Evolutionary conservation across 495 filamentous ascomycete genomes (phyloP).

Genomic region (Clohesyomyces aquaticus): DNA sequence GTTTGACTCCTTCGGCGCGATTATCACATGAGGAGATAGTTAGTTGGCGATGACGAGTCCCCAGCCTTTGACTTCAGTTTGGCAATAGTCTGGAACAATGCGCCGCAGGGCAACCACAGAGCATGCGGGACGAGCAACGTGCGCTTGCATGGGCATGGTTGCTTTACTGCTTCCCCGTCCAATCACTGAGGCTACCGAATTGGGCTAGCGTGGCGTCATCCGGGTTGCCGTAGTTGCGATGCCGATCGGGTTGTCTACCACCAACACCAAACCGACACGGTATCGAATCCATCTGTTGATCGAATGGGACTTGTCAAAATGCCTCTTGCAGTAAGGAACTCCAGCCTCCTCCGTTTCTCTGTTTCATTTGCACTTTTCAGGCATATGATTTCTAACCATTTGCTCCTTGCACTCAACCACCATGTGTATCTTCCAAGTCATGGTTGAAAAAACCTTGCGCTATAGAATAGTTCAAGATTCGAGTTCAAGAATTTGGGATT

Average conservation of each 20-base stretch:
- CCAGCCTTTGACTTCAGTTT: too few species aligned
- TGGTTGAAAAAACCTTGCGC: too few species aligned
- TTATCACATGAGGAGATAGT: not conserved
- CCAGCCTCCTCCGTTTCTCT: not conserved
- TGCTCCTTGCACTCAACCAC: too few species aligned
- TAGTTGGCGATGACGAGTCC: too few species aligned
- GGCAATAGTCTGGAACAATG: too few species aligned
- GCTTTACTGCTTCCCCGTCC: not conserved
- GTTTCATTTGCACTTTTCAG: not conserved
- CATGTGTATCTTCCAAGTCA: too few species aligned
- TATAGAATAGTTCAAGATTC: too few species aligned
- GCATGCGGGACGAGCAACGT: not conserved
- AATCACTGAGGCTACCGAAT: not conserved
- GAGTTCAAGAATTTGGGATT: too few species aligned
- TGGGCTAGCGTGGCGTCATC: not conserved
- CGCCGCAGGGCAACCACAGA: not conserved
- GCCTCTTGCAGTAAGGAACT: conserved; percentile 42
- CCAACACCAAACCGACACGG: not conserved
- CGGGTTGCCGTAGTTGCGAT: not conserved
- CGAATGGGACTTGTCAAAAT: conserved; percentile 35
- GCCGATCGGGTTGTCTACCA: not conserved
- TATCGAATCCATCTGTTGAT: not conserved
- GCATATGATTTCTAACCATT: not conserved
- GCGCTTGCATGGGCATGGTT: too few species aligned
- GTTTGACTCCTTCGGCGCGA: not conserved